Conservation (phyloP, 2,329 filamentous ascomycete genomes). For the Dactylellina leptospora region DNA sequence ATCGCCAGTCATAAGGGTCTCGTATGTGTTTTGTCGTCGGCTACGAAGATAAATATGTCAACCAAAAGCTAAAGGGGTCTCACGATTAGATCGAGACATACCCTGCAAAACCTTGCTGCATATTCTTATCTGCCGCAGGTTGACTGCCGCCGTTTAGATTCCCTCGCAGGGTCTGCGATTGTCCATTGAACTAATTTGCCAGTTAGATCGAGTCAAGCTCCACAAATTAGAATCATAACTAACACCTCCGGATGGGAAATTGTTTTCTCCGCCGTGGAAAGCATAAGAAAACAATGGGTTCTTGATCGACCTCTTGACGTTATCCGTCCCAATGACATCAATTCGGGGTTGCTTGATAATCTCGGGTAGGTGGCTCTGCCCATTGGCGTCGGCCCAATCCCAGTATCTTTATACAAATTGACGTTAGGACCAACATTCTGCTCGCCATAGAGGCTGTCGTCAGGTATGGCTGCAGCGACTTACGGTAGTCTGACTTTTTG, state of each 20-base stretch:
- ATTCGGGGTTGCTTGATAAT: conserved; percentile 35
- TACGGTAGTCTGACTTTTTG: conserved; percentile 54
- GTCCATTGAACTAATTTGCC: neutral
- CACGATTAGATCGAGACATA: neutral
- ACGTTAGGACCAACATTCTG: too few relatives aligned
- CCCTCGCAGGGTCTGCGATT: neutral
- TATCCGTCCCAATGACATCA: conserved; percentile 32
- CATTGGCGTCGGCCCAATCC: conserved; percentile 54
- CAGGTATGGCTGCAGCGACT: conserved; percentile 5
- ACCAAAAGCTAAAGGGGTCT: conserved; percentile 1
- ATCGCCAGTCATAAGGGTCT: conserved; percentile 51
- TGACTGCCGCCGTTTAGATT: neutral
- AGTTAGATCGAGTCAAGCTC: neutral
- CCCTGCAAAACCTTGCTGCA: conserved; percentile 19
- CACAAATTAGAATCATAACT: too few relatives aligned
- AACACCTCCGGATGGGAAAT: neutral
- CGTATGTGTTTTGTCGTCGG: conserved; percentile 54
- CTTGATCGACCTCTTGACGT: conserved; percentile 13
- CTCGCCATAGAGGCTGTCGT: too few relatives aligned
- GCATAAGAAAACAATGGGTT: conserved; percentile 17
- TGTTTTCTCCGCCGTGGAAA: conserved; percentile 7
- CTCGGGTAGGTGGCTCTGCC: conserved; percentile 47
- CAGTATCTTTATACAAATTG: conserved; percentile 55
- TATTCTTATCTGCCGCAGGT: conserved; percentile 1
- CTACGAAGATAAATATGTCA: neutral